Evolutionary conservation across 805 yeast genomes (phyloP), one percentile per base, ranked within the genome.

Genomic region (Pichia membranifaciens): DNA sequence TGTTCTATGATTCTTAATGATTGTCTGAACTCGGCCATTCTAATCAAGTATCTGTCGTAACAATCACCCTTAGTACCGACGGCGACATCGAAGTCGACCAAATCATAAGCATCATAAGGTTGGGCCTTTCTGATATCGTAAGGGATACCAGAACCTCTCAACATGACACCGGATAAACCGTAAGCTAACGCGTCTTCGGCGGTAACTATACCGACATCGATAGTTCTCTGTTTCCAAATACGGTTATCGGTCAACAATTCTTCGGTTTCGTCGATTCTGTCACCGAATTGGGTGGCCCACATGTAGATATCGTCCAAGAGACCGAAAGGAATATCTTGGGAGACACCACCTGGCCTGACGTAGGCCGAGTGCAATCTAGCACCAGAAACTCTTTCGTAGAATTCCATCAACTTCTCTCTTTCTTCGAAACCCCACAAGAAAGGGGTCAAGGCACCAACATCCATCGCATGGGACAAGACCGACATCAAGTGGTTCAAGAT

Each of bases 251-350:
- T 86, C 54, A 84, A 75, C 70, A 87, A 76, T 69, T 87, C 96
- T 71, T 87, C 96, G 53, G 85, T 82, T 69, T 87, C 96, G 66
- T 87, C 96, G 56, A 87, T 70, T 72, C 96, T 80, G 71, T 87
- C 96, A 64, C 95, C 96, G 58, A 87, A 87, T 72, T 87, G 96
- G 21, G 96, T 87, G 48, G 95, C 95, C 96, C 96, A 87, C 91
- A 87, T 87, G 69, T 85, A 87, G 55, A 87, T 87, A 65, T 87
- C 96, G 67, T 87, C 96, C 58, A 87, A 76, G 61, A 87, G 66
- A 44, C 96, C 96, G 36, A 79, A 82, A 22, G 96, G 96, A 51
- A 87, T 68, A 69, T 87, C 96, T 69, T 84, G 95, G 18, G 91
- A 71, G 17, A 87, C 96, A 61, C 96, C 96, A 60, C 96, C 96